Conservation (phyloP, 768 basidiomycete genomes). For the Boletus eberwhitei region DNA sequence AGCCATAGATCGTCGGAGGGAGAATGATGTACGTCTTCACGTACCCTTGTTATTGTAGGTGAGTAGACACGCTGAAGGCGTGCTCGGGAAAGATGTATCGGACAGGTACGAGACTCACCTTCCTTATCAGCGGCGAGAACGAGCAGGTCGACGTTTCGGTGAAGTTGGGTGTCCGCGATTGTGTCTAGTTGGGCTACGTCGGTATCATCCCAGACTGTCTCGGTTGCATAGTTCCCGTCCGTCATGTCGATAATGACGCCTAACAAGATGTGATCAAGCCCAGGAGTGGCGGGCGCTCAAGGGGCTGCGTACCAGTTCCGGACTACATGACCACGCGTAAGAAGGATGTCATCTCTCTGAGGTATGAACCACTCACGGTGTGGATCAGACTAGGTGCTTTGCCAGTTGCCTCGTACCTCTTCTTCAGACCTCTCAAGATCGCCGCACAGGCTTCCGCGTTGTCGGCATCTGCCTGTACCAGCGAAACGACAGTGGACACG, state of each 20-base stretch:
- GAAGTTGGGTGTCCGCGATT: constrained; percentile 43
- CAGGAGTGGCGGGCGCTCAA: neutral
- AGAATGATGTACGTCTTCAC: constrained; percentile 41
- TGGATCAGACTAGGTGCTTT: constrained; percentile 52
- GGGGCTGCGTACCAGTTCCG: constrained; percentile 40
- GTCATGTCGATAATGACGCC: constrained; percentile 46
- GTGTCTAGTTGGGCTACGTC: constrained; percentile 45
- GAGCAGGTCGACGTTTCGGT: constrained; percentile 48
- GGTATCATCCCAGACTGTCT: constrained; percentile 47
- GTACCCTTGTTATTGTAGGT: constrained; percentile 14
- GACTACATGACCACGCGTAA: constrained; percentile 34
- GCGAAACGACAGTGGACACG: neutral
- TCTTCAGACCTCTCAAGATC: constrained; percentile 52
- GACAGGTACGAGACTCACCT: constrained; percentile 29
- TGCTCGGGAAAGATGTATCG: too few species aligned
- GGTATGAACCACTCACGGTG: constrained; percentile 42
- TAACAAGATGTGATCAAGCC: constrained; percentile 5
- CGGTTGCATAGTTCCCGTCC: constrained; percentile 36
- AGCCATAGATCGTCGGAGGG: constrained; percentile 60
- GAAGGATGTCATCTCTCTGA: neutral
- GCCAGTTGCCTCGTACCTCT: constrained; percentile 40
- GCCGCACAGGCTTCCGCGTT: constrained; percentile 42
- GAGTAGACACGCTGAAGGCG: neutral
- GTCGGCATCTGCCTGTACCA: constrained; percentile 44
- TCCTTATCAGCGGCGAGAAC: constrained; percentile 47